A percentile compares a stretch with the other conserved stretches of the same genome.
Conservation (phyloP, 2,329 filamentous ascomycete species). For the Bipolaris zeicola region DNA sequence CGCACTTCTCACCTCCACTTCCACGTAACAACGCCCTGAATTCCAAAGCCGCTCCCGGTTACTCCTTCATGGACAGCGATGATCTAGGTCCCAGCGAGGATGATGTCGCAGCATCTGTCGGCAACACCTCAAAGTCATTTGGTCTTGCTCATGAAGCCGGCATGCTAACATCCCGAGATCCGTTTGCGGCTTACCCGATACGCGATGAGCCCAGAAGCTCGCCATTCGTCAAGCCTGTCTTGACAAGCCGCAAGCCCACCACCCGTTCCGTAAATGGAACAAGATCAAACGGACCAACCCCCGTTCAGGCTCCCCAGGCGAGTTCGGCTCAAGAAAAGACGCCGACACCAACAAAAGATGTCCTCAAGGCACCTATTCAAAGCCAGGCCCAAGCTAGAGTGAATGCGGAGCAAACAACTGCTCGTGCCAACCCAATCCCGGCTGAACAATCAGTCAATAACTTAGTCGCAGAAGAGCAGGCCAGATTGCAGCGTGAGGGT, state of each 20-base stretch:
- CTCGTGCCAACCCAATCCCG: slow-evolving; percentile 1
- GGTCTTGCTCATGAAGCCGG: slow-evolving; percentile 42
- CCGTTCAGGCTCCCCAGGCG: slow-evolving; percentile 2
- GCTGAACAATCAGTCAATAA: slow-evolving; percentile 21
- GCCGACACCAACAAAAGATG: slow-evolving; percentile 5
- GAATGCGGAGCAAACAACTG: not conserved
- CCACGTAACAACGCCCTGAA: not conserved
- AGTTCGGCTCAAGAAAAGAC: not conserved
- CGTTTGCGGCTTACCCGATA: slow-evolving; percentile 6
- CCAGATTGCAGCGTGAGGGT: slow-evolving; percentile 21
- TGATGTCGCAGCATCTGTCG: slow-evolving; percentile 27
- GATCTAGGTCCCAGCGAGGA: slow-evolving; percentile 28
- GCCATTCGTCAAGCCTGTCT: slow-evolving; percentile 6
- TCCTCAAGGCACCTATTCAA: not conserved
- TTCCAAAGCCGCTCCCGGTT: slow-evolving; percentile 17
- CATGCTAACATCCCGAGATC: slow-evolving; percentile 26
- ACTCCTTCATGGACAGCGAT: slow-evolving; percentile 28
- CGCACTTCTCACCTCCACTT: slow-evolving; percentile 12
- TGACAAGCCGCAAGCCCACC: not conserved
- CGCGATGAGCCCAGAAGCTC: slow-evolving; percentile 7
- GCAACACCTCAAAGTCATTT: slow-evolving; percentile 43
- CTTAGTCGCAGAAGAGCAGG: slow-evolving; percentile 26
- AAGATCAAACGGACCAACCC: slow-evolving; percentile 2
- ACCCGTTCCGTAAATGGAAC: slow-evolving; percentile 7
- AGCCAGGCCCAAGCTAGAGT: not conserved